Base-by-base conservation (phyloP, 129 eudicot genomes). In the Smallanthus sonchifolius region DNA sequence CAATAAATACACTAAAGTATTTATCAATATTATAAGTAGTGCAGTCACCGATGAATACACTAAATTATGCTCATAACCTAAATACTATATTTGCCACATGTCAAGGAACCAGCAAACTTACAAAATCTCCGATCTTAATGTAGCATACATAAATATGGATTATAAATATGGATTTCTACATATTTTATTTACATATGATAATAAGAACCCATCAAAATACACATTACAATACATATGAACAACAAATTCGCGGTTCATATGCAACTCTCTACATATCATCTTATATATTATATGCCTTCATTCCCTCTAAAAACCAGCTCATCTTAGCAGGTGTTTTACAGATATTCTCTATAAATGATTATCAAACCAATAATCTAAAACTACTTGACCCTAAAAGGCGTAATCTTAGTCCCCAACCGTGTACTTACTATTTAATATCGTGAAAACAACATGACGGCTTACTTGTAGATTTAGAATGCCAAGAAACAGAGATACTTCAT, bases 401-500 rank as follows among this genome's bases (percentile, higher is more conserved):
- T 30, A 10, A 60, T 16, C 74, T 36, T 49, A 47, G 47, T 16
- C 73, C 40, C 54, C 49, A 54, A 37, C 9, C 38, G 40, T 3
- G 51, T 38, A 38, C 49, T 11, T 17, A 36, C 54, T 7, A 17
- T 6, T 52, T 16, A 52, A 0, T 30, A 47, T 74, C 71, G 36
- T 36, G 37, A 32, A 54, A 71, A 54, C 65, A 17, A 52, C 72
- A 70, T n/a, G 44, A 5, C 9, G 28, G n/a, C 67, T 55, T 66
- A 66, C 74, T 54, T 52, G 74, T 30, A 8, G 28, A 36, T 57
- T 67, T 81, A 89, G 79, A 83, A 83, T 28, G 81, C 75, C 64
- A 80, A 66, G 79, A 87, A 84, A 78, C 96, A 90, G 39, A 87
- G 59, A 69, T 74, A 87, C 51, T 73, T 81, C 54, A 85, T 87